Conservation (phyloP, 306 rosid genomes). For the Morella rubra region DNA sequence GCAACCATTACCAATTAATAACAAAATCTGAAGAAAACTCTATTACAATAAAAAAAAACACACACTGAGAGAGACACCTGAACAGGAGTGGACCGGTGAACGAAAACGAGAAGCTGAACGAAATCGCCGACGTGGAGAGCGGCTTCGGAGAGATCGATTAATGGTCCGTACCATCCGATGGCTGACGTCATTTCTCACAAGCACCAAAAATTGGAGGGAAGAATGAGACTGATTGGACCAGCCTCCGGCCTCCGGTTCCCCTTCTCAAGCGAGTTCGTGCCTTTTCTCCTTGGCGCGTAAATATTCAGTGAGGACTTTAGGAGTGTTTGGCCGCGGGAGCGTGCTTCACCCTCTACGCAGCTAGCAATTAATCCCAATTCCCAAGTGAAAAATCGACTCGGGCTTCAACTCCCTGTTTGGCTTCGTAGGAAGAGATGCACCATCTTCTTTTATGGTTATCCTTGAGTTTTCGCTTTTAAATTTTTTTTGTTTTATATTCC, state of each 20-base stretch:
- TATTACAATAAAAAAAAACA: not conserved
- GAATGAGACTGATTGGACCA: no score
- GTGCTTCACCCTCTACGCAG: not conserved
- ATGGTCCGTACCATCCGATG: slow-evolving; percentile 90
- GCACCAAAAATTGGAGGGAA: no score
- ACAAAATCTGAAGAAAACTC: not conserved
- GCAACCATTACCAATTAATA: not conserved
- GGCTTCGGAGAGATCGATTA: slow-evolving; percentile 58
- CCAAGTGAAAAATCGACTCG: no score
- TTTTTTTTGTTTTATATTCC: no score
- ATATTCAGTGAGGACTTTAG: not conserved
- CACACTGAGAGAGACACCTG: slow-evolving; percentile 38
- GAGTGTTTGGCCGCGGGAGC: not conserved
- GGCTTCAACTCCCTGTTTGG: no score
- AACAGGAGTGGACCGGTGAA: slow-evolving; percentile 62
- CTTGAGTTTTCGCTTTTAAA: no score
- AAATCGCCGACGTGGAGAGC: slow-evolving; percentile 59
- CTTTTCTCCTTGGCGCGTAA: slow-evolving; percentile 9
- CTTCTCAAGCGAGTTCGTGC: no score
- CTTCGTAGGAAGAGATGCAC: no score
- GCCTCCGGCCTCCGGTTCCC: no score
- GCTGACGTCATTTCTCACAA: slow-evolving; percentile 45
- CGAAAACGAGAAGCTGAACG: slow-evolving; percentile 77
- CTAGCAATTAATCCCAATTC: not conserved
- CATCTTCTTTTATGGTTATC: no score